Evolutionary conservation across 345 rosid species (phyloP), one percentile per base, ranked within the genome.

Genomic region (Iberis pinnata): DNA sequence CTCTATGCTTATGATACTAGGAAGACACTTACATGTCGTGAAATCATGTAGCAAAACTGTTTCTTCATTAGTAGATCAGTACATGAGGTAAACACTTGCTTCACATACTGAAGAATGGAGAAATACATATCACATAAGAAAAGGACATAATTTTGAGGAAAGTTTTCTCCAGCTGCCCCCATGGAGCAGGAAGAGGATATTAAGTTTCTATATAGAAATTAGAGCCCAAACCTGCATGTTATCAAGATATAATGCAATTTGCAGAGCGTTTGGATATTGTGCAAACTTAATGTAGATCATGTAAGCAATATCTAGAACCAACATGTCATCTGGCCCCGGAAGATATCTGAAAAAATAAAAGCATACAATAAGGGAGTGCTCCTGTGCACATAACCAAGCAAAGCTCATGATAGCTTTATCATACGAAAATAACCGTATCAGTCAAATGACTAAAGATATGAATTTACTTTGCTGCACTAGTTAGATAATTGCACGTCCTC

Each of bases 401-500:
- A 47, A 48, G 27, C 55, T 36, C 37, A 59, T 9, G 38, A 37
- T 18, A 58, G 35, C 25, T 15, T 35, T 45, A 32, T 37, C 47
- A 17, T 26, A 46, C 12, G 12, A 25, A 16, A n/a, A 37, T 63
- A 15, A 39, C 3, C 8, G 51, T 32, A 24, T 14, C 18, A 47
- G 47, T 45, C 18, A 54, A 16, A 38, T 46, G 42, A 45, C 26
- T 20, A 47, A 20, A 22, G 15, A 48, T 31, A 9, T 43, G 12
- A 59, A 44, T 56, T 73, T 71, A 85, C 97, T 76, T 92, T 49
- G 94, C 90, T 8, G 87, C 74, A 79, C 97, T 86, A 4, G 90
- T 83, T 53, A 85, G 94, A 60, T 93, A 93, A 13, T 81, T 70
- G 67, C 98, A 88, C 7, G 98, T 92, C 71, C 95, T 81, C 80